These are phyloP conservation scores for Floccularia luteovirens DNA, from an alignment of 768 basidiomycete species.

Conservation along the genomic window DNA sequence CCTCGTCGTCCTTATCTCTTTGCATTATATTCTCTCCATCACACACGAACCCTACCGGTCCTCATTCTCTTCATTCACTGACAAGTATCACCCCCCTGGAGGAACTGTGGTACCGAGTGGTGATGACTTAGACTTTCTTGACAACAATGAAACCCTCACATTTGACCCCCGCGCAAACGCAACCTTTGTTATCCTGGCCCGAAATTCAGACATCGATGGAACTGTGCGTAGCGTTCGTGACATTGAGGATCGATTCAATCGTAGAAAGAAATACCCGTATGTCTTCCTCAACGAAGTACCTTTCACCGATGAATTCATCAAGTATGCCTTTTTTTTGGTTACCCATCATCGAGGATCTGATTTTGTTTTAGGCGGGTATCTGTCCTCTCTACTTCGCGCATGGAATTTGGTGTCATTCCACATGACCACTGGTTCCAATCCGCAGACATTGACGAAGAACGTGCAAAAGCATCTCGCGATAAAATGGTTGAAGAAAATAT, in stretches of 20 bases:
- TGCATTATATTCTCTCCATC: conserved; percentile 44
- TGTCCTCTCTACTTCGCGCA: conserved; percentile 16
- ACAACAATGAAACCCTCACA: conserved; percentile 11
- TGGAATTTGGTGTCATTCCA: conserved; percentile 57
- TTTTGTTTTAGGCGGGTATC: conserved; percentile 16
- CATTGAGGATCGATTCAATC: conserved; percentile 81
- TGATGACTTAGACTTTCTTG: neutral
- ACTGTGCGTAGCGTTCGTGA: conserved; percentile 63
- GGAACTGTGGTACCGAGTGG: neutral
- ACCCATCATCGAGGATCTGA: neutral
- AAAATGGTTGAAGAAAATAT: conserved; percentile 47
- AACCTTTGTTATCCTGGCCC: conserved; percentile 45
- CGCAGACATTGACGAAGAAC: conserved; percentile 63
- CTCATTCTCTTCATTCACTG: conserved; percentile 17
- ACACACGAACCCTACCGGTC: conserved; percentile 46
- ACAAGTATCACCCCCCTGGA: conserved; percentile 10
- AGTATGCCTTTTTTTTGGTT: conserved; percentile 24
- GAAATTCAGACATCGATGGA: conserved; percentile 58
- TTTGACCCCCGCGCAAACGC: conserved; percentile 25
- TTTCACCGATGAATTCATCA: conserved; percentile 72
- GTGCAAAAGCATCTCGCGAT: conserved; percentile 47
- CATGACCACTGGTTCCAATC: conserved; percentile 69
- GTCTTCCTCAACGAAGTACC: conserved; percentile 80
- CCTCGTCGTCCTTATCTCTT: conserved; percentile 20
- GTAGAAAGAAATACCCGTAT: conserved; percentile 71